Evolutionary conservation across 345 rosid genomes (phyloP).

Genomic region (Pistacia atlantica): DNA sequence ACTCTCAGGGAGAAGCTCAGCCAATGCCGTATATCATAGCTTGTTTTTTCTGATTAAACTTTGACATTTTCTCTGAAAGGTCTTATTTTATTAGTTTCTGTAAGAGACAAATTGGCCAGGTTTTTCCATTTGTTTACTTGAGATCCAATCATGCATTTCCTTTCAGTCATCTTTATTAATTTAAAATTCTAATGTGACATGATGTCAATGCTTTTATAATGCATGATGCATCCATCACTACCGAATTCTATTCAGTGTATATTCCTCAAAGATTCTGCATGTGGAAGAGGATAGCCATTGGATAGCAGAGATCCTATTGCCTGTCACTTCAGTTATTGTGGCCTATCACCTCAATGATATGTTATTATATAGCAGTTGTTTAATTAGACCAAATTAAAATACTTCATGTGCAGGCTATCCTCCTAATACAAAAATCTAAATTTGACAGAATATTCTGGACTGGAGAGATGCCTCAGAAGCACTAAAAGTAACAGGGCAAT

Average conservation of each 20-base stretch:
- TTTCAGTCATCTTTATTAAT: too few relatives aligned
- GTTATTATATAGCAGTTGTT: too few relatives aligned
- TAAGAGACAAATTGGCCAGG: too few relatives aligned
- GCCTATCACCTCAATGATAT: too few relatives aligned
- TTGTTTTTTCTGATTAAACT: not conserved
- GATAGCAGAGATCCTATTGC: not conserved
- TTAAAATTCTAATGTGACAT: not conserved
- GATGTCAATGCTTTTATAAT: not conserved
- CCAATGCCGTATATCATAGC: constrained; percentile 9
- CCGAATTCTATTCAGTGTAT: not conserved
- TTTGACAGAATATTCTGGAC: too few relatives aligned
- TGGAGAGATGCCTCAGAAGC: too few relatives aligned
- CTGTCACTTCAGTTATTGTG: constrained; percentile 1
- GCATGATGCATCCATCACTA: not conserved
- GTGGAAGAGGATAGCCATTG: not conserved
- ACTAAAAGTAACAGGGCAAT: not conserved
- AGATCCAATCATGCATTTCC: not conserved
- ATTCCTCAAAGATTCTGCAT: not conserved
- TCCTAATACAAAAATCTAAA: not conserved
- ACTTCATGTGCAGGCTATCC: not conserved
- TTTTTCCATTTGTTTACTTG: not conserved
- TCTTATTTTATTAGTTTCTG: not conserved
- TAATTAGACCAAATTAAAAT: too few relatives aligned
- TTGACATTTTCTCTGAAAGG: too few relatives aligned
- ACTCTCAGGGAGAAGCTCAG: constrained; percentile 38